A percentile compares a stretch with the other conserved stretches of the same genome.
Conservation (phyloP, 2,329 filamentous ascomycete species). For the Colletotrichum siamense region DNA sequence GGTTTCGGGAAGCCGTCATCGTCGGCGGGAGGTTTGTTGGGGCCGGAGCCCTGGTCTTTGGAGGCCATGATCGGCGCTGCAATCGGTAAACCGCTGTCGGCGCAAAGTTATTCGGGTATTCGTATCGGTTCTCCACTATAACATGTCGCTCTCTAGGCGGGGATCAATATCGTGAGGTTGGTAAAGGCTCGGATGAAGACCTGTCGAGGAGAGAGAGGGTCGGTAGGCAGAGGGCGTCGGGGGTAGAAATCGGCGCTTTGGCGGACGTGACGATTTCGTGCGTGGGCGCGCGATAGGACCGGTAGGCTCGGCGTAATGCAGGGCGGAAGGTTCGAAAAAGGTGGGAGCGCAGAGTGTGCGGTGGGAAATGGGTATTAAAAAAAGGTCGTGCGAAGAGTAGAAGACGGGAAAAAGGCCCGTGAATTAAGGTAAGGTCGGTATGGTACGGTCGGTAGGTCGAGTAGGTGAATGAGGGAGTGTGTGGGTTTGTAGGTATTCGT, state of each 20-base stretch:
- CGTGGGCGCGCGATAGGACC: neutral
- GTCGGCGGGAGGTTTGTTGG: conserved; percentile 39
- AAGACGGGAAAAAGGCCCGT: conserved; percentile 1
- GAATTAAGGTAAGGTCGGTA: neutral
- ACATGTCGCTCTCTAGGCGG: conserved; percentile 4
- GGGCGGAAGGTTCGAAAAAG: neutral
- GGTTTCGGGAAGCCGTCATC: conserved; percentile 44
- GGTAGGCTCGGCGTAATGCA: conserved; percentile 2
- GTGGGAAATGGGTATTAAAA: conserved; percentile 10
- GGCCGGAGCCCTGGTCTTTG: conserved; percentile 37
- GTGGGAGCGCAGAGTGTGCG: conserved; percentile 10
- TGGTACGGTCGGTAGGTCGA: neutral
- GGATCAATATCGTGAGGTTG: neutral
- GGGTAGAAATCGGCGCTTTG: conserved; percentile 8
- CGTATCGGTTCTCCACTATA: neutral
- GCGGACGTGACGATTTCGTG: neutral
- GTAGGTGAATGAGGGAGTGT: neutral
- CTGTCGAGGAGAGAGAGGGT: neutral
- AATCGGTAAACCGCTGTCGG: neutral
- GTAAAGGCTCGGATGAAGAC: neutral
- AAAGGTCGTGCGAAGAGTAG: conserved; percentile 13
- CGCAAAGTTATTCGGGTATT: neutral
- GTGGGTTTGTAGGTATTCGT: neutral
- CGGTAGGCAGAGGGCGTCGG: neutral
- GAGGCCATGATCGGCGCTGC: conserved; percentile 38